Percentiles rank a stretch among this genome's conserved stretches.
phyloP scores from a whole-genome alignment of 2,329 filamentous ascomycete species.

The Monilinia vaccinii-corymbosi region DNA sequence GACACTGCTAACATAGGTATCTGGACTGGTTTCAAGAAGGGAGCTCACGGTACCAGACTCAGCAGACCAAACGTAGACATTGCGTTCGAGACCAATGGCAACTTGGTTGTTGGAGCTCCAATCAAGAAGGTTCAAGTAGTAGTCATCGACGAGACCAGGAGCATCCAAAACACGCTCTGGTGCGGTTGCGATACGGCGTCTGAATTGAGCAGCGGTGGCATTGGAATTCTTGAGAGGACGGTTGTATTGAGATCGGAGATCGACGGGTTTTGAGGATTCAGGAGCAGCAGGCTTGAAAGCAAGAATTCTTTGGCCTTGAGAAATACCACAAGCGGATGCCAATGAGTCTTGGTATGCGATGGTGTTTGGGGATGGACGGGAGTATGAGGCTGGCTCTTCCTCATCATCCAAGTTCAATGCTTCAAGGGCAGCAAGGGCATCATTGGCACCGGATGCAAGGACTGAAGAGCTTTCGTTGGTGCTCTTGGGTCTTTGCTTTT shows the following conservation, averaged over 20 bases:
- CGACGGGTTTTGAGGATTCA: slow-evolving; percentile 96
- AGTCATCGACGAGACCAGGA: slow-evolving; percentile 92
- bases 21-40: slow-evolving; percentile 75
- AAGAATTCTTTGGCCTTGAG: slow-evolving; percentile 87
- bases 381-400: slow-evolving; percentile 56
- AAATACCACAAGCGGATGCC: slow-evolving; percentile 85
- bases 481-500: slow-evolving; percentile 66
- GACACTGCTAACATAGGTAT: slow-evolving; percentile 96
- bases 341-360: slow-evolving; percentile 88
- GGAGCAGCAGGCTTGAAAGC: slow-evolving; percentile 98
- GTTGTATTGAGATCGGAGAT: slow-evolving; percentile 96
- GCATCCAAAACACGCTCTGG: slow-evolving; percentile 95
- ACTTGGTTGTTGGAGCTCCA: slow-evolving; percentile 98
- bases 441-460: slow-evolving; percentile 63
- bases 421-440: slow-evolving; percentile 71
- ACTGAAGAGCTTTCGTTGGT: slow-evolving; percentile 62
- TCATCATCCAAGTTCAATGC: slow-evolving; percentile 66
- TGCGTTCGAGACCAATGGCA: slow-evolving; percentile 92
- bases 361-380: slow-evolving; percentile 76
- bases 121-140: slow-evolving; percentile 97
- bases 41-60: slow-evolving; percentile 85
- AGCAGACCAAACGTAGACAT: slow-evolving; percentile 97
- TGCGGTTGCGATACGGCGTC: slow-evolving; percentile 85
- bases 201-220: slow-evolving; percentile 71
- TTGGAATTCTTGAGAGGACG: slow-evolving; percentile 75